These are phyloP conservation scores for Cyberlindnera suaveolens DNA, from an alignment of 805 yeast species.

Conservation along the genomic window DNA sequence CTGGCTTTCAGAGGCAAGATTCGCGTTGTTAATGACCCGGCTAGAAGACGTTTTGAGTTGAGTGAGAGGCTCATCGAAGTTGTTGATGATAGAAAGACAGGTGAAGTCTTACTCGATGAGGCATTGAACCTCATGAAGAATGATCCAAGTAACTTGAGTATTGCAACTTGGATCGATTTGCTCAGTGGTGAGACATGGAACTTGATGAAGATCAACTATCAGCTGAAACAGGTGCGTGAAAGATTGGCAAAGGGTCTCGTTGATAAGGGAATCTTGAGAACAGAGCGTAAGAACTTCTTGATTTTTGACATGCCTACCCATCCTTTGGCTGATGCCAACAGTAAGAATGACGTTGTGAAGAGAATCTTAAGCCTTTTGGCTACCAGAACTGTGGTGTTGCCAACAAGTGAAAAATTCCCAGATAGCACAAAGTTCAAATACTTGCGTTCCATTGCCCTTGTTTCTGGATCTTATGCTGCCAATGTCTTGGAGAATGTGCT, in stretches of 20 bases:
- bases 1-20: slow-evolving; percentile 88
- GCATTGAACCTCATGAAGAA: slow-evolving; percentile 83
- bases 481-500: slow-evolving; percentile 91
- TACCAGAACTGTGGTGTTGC: slow-evolving; percentile 58
- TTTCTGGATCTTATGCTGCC: slow-evolving; percentile 90
- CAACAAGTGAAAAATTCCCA: slow-evolving; percentile 61
- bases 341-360: slow-evolving; percentile 74
- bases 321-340: slow-evolving; percentile 80
- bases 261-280: slow-evolving; percentile 92
- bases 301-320: slow-evolving; percentile 98
- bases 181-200: slow-evolving; percentile 97
- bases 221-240: slow-evolving; percentile 95
- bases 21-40: slow-evolving; percentile 85
- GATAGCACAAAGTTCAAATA: slow-evolving; percentile 58
- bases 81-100: slow-evolving; percentile 79
- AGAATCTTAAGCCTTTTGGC: slow-evolving; percentile 68
- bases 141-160: slow-evolving; percentile 72
- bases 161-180: slow-evolving; percentile 89
- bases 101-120: slow-evolving; percentile 93
- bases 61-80: slow-evolving; percentile 86
- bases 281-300: slow-evolving; percentile 91
- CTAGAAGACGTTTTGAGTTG: slow-evolving; percentile 81
- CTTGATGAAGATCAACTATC: slow-evolving; percentile 87
- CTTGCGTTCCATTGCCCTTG: slow-evolving; percentile 74
- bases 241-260: slow-evolving; percentile 94